These are phyloP conservation scores for Leccinum sublutescens DNA, from an alignment of 768 basidiomycete genomes.

Conservation along the genomic window DNA sequence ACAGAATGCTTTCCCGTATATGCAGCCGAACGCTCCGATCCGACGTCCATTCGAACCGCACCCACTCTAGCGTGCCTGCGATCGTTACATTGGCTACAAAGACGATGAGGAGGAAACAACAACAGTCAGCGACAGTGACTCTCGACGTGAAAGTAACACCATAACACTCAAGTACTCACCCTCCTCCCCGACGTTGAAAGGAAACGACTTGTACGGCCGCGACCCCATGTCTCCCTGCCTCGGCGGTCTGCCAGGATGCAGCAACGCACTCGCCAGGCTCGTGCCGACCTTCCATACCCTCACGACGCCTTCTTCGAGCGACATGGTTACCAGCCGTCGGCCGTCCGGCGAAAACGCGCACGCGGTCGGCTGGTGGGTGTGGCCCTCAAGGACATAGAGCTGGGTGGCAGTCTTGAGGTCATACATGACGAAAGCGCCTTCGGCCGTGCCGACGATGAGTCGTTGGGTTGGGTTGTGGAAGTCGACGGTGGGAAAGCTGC, in stretches of 20 bases:
- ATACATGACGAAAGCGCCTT: slow-evolving; percentile 94
- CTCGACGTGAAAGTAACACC: background rate
- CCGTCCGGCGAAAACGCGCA: slow-evolving; percentile 95
- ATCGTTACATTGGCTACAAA: slow-evolving; percentile 51
- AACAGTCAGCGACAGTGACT: background rate
- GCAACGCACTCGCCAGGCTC: slow-evolving; percentile 78
- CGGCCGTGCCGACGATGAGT: slow-evolving; percentile 89
- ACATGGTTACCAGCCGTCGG: slow-evolving; percentile 80
- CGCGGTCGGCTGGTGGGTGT: slow-evolving; percentile 76
- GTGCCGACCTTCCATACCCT: slow-evolving; percentile 96
- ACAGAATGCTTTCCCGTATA: slow-evolving; percentile 79
- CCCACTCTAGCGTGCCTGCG: slow-evolving; percentile 65
- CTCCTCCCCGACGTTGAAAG: slow-evolving; percentile 81
- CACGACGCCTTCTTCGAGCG: slow-evolving; percentile 78
- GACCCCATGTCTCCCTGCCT: slow-evolving; percentile 81
- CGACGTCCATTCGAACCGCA: slow-evolving; percentile 82
- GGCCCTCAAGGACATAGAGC: slow-evolving; percentile 91
- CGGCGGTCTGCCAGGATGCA: slow-evolving; percentile 88
- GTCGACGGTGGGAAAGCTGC: slow-evolving; percentile 89
- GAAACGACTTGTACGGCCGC: slow-evolving; percentile 84
- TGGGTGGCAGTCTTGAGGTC: slow-evolving; percentile 95
- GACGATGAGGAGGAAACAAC: background rate
- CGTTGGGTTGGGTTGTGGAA: slow-evolving; percentile 87
- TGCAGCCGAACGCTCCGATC: slow-evolving; percentile 81
- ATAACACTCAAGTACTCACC: slow-evolving; percentile 46